Evolutionary conservation across 2,329 filamentous ascomycete species (phyloP), one percentile per base, ranked within the genome.

Genomic region (Laburnicola sp.): DNA sequence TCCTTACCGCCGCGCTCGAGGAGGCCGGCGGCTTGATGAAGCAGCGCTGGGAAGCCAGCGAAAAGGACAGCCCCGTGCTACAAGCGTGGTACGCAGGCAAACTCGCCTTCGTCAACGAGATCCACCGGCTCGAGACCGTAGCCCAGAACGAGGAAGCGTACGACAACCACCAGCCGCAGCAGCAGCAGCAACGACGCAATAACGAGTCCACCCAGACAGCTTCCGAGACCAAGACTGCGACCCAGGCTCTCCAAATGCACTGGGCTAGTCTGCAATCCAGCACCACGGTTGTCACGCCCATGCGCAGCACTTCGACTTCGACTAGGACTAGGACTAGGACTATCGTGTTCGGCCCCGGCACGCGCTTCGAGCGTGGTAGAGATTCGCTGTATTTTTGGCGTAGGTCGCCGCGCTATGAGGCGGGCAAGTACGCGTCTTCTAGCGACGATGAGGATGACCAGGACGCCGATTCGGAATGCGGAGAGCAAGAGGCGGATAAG

Each of bases 341-440:
- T 6, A 58, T 69, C 2, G 45, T 25, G 4, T 69, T 69, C 38
- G 40, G 53, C 1, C 43, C 58, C 10, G 58, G 59, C 25, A 69
- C 65, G 2, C 50, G 52, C 16, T 67, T 66, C 23, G 46, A 54
- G n/a, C 53, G 51, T 1, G 58, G 65, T 10, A 57, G 66, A 21
- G 57, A 62, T 2, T 48, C 57, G 42, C 52, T 52, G 9, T 68
- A 68, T 48, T 69, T 65, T 22, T 58, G 60, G 43, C 55, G 58
- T 36, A 57, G 54, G 37, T 66, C 63, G 3, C 62, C 58, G 9
- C 63, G 66, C n/a, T 69, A 69, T 31, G 60, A 68, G 27, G 59
- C 64, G 11, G 65, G 65, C 9, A 65, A 65, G 8, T 65, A 63
- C 23, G 65, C 67, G 40, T 57, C 45, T 8, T 34, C 30, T 28